phyloP scores from a whole-genome alignment of 768 basidiomycete genomes.

The Gymnopilus dilepis region DNA sequence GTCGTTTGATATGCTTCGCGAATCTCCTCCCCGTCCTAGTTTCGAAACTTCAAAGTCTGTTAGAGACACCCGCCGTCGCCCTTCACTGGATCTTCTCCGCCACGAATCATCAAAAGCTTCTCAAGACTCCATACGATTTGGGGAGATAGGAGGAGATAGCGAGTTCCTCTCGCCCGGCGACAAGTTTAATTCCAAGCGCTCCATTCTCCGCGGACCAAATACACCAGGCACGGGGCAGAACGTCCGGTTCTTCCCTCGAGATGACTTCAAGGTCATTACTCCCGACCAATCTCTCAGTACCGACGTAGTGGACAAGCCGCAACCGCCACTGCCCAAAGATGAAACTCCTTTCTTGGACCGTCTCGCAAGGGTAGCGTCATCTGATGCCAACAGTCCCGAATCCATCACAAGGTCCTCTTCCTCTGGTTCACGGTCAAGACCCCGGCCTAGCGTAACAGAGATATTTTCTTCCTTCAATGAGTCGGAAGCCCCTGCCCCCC shows the following conservation, averaged over 20 bases:
- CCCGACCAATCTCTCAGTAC: conserved; percentile 62
- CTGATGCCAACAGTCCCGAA: conserved; percentile 33
- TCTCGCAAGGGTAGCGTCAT: conserved; percentile 32
- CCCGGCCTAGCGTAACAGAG: conserved; percentile 52
- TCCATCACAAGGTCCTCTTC: conserved; percentile 37
- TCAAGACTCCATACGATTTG: conserved; percentile 21
- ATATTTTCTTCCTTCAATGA: conserved; percentile 52
- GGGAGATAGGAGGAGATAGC: conserved; percentile 30
- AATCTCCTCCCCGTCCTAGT: conserved; percentile 20
- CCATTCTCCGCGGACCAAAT: conserved; percentile 72
- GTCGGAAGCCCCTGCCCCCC: conserved; percentile 24
- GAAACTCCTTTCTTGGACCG: conserved; percentile 37
- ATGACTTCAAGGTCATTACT: conserved; percentile 67
- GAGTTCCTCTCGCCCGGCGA: conserved; percentile 37
- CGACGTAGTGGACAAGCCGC: conserved; percentile 40
- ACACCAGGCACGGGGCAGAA: conserved; percentile 81
- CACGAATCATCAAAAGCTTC: conserved; percentile 29
- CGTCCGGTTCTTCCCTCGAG: conserved; percentile 77
- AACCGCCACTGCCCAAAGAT: conserved; percentile 34
- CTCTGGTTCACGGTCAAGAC: conserved; percentile 43
- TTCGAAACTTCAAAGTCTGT: conserved; percentile 31
- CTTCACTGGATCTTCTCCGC: conserved; percentile 46
- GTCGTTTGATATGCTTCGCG: conserved; percentile 40
- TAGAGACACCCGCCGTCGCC: conserved; percentile 34
- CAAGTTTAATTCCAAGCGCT: conserved; percentile 62